Evolutionary conservation across 2,329 filamentous ascomycete genomes (phyloP).

Genomic region (Cladophialophora bantiana): DNA sequence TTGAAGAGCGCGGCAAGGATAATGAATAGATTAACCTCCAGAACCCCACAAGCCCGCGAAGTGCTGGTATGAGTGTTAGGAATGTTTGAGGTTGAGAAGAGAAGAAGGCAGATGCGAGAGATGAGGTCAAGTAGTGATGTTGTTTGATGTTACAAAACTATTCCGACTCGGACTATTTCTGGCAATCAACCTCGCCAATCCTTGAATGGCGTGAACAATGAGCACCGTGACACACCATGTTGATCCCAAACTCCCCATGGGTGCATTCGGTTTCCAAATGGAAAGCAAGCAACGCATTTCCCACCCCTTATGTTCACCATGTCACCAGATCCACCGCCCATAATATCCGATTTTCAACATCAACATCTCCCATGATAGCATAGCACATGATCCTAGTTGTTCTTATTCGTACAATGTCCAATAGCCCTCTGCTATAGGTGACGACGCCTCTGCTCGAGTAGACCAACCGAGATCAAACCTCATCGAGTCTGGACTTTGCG

Average conservation of each 20-base stretch:
- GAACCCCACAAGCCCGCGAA: neutral
- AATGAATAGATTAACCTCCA: neutral
- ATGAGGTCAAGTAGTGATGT: neutral
- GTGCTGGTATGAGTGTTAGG: neutral
- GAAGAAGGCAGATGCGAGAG: neutral
- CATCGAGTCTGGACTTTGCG: neutral
- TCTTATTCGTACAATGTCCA: neutral
- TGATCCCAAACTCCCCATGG: neutral
- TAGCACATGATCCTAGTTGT: constrained; percentile 8
- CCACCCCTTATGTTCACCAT: constrained; percentile 1
- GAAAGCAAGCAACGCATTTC: constrained; percentile 10
- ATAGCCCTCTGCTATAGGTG: neutral
- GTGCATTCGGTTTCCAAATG: neutral
- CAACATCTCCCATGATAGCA: neutral
- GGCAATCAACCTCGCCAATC: neutral
- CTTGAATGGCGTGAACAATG: neutral
- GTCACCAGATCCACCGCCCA: neutral
- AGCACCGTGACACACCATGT: neutral
- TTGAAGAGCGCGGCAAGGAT: neutral
- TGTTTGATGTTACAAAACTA: constrained; percentile 4
- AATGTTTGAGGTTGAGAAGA: neutral
- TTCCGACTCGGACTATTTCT: neutral
- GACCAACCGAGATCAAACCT: neutral
- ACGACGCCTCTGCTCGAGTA: neutral
- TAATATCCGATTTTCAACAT: constrained; percentile 3